Conservation (phyloP, 495 filamentous ascomycete species). For the Saxophila tyrrhenica region DNA sequence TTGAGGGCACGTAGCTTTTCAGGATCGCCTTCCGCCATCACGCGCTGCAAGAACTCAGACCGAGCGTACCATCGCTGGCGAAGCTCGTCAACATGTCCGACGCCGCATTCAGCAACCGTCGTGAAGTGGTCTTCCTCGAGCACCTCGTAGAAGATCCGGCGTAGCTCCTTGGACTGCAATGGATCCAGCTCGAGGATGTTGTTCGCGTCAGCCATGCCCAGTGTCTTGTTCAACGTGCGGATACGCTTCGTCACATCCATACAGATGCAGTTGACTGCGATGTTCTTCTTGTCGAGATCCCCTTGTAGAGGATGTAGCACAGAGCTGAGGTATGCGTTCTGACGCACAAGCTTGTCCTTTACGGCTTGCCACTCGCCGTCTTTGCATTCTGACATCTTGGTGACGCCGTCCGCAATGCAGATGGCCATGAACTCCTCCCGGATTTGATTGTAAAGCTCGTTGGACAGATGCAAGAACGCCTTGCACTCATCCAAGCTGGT, state of each 20-base stretch:
- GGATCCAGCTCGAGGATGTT: constrained; percentile 62
- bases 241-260: constrained; percentile 75
- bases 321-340: constrained; percentile 51
- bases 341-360: constrained; percentile 56
- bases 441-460: constrained; percentile 47
- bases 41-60: constrained; percentile 44
- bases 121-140: constrained; percentile 59
- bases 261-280: constrained; percentile 67
- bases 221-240: constrained; percentile 47
- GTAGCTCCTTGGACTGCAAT: constrained; percentile 52
- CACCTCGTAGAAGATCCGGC: constrained; percentile 54
- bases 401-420: constrained; percentile 51
- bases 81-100: constrained; percentile 59
- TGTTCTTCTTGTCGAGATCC: constrained; percentile 41
- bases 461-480: constrained; percentile 53
- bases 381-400: constrained; percentile 58
- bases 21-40: constrained; percentile 42
- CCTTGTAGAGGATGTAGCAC: constrained; percentile 48
- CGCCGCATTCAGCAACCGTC: constrained; percentile 59
- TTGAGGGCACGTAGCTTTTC: constrained; percentile 52
- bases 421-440: constrained; percentile 58
- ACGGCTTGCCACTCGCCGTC: constrained; percentile 61
- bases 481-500: constrained; percentile 74
- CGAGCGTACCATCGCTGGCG: constrained; percentile 55
- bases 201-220: constrained; percentile 65